These are phyloP conservation scores for Cadophora malorum DNA, from an alignment of 2,329 filamentous ascomycete genomes.

Conservation along the genomic window DNA sequence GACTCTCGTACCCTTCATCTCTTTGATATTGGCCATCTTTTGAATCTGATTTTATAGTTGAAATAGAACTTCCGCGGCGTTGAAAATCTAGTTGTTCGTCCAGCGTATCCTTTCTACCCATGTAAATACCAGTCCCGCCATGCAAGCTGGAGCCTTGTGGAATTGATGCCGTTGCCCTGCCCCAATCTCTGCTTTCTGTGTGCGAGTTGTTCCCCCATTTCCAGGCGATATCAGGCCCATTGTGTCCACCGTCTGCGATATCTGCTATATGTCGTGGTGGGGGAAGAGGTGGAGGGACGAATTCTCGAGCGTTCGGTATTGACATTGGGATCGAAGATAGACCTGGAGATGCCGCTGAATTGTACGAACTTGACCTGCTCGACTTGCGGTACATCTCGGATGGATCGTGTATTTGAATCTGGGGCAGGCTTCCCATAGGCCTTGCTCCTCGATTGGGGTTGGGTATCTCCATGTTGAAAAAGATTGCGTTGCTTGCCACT, in stretches of 20 bases:
- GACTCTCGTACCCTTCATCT: slow-evolving; percentile 48
- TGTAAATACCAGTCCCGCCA: slow-evolving; percentile 52
- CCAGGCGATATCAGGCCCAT: slow-evolving; percentile 64
- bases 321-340: slow-evolving; percentile 61
- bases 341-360: slow-evolving; percentile 47
- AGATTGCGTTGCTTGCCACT: slow-evolving; percentile 39
- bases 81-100: slow-evolving; percentile 41
- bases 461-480: slow-evolving; percentile 51
- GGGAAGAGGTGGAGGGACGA: slow-evolving; percentile 67
- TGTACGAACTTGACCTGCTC: slow-evolving; percentile 40
- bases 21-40: slow-evolving; percentile 36
- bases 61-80: slow-evolving; percentile 48
- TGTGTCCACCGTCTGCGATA: slow-evolving; percentile 56
- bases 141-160: slow-evolving; percentile 57
- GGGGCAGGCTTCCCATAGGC: slow-evolving; percentile 44
- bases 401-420: slow-evolving; percentile 50
- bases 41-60: slow-evolving; percentile 52
- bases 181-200: slow-evolving; percentile 53
- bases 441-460: slow-evolving; percentile 45
- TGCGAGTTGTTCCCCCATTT: slow-evolving; percentile 64
- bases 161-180: slow-evolving; percentile 50
- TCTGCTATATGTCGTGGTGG: slow-evolving; percentile 65
- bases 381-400: slow-evolving; percentile 42
- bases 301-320: slow-evolving; percentile 62
- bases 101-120: slow-evolving; percentile 40